These are phyloP conservation scores for Dryadomyces quercus-mongolicae DNA, from an alignment of 2,329 filamentous ascomycete genomes.

Conservation along the genomic window DNA sequence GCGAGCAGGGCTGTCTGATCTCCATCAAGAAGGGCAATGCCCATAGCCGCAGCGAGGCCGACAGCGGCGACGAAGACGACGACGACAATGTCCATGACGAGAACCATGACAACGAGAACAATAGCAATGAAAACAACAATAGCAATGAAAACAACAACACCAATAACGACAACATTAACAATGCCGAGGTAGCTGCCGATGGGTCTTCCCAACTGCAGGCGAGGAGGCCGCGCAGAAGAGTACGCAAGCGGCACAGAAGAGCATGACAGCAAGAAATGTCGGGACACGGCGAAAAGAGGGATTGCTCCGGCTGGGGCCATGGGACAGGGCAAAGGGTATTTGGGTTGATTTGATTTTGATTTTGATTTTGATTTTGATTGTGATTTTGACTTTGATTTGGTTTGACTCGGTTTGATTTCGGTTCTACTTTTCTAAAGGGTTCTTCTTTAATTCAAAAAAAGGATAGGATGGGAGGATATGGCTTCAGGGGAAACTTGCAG, in stretches of 20 bases:
- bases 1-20: slow-evolving; percentile 71
- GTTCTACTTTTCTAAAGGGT: not conserved
- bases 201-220: not conserved
- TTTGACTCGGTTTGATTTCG: not conserved
- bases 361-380: not conserved
- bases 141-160: not conserved
- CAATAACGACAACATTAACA: no score
- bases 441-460: no score
- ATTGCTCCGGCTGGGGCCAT: no score
- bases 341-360: not conserved
- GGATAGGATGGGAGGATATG: no score
- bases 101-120: not conserved
- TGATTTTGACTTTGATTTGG: not conserved
- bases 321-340: no score
- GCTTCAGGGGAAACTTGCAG: no score
- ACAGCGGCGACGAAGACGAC: slow-evolving; percentile 33
- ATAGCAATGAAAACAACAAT: not conserved
- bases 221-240: not conserved
- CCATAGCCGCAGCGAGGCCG: slow-evolving; percentile 27
- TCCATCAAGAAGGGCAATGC: slow-evolving; percentile 81
- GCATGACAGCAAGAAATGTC: not conserved
- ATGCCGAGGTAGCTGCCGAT: no score
- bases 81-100: slow-evolving; percentile 16
- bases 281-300: no score
- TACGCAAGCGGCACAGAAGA: not conserved